Base-by-base conservation (phyloP, 2,329 filamentous ascomycete species). In the Nannizzia gypsea region DNA sequence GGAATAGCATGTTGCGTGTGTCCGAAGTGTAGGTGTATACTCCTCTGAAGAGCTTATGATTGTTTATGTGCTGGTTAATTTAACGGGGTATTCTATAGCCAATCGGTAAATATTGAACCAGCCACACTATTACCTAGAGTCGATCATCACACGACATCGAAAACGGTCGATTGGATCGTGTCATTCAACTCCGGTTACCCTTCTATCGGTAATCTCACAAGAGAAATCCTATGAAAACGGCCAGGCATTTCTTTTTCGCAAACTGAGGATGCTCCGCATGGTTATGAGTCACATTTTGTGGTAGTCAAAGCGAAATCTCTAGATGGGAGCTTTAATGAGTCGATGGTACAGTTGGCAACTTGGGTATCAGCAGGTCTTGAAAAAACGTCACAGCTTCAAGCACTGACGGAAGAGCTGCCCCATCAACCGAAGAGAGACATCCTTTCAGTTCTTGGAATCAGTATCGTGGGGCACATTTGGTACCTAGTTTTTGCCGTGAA, bases 351-450 rank as follows among this genome's bases (percentile, higher is more conserved):
- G 36, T 22, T 60, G 11, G 59, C 36, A 20, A 58, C 48, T 22
- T 62, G 61, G 61, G 36, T 62, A 34, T 58, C 56, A 11, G 61
- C 61, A 2, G 59, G 61, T 13, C 42, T 60, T 38, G 58, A 60
- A 31, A 57, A 60, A 22, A n/a, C 34, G 5, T 38, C 15, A 24
- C 59, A 60, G 17, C 40, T 60, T n/a, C 22, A 40, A 17, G 15
- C 1, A 8, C 36, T 57, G 1, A 58, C n/a, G 1, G 17, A n/a
- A 9, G 8, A 40, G 31, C 6, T 15, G 1, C 17, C 17, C 1
- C 22, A 15, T 8, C 11, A 2, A 2, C 9, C 9, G n/a, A 22
- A 44, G 15, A 17, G 3, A 3, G n/a, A 17, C 13, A 44, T 52
- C 11, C 44, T 60, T 1, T 55, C 56, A 15, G 55, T 42, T 24